Base-by-base conservation (phyloP, 140 eudicot genomes). In the Stevia rebaudiana region DNA sequence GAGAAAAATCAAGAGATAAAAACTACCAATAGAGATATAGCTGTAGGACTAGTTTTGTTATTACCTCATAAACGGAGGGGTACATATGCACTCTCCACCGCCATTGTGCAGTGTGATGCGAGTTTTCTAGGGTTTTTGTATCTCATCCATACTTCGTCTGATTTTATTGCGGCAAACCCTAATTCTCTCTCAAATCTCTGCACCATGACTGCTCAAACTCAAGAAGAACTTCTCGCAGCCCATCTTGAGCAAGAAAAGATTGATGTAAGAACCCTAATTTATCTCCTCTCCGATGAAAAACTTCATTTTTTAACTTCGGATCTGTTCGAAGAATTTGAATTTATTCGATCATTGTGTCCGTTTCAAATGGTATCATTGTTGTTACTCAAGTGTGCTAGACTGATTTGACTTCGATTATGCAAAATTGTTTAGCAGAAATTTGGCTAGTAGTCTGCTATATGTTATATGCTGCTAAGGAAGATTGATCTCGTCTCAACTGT, bases 141-240 rank as follows among this genome's bases (percentile, higher is more conserved):
- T 1, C 9, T 48, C 5, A 15, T 28, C 33, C 2, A 28, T 1
- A 1, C 33, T 28, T 28, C 33, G 33, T 18, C 28, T 18, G 25
- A 48, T 48, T 5, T 48, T 13, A 18, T 2, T 19, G 11, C 25
- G 4, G 11, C 52, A 17, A 46, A 46, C 23, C 4, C 13, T 8
- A 0, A 1, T 18, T 47, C 28, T 18, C 28, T 48, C 54, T 48
- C 24, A 16, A 46, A 46, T 46, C 13, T 48, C 13, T 17, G 28
- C 25, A 48, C 7, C 41, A 55, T 55, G 62, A 55, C 62, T 31
- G 62, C 62, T 55, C 62, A 55, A 55, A 55, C 62, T 31, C 42
- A 30, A 55, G 42, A 55, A 55, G 42, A 55, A 55, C 62, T 55
- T 7, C 42, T 55, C 12, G 61, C 62, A 0, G 42, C 62, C 6